Conservation (phyloP, 495 filamentous ascomycete species). For the Penicillium odoratum region DNA sequence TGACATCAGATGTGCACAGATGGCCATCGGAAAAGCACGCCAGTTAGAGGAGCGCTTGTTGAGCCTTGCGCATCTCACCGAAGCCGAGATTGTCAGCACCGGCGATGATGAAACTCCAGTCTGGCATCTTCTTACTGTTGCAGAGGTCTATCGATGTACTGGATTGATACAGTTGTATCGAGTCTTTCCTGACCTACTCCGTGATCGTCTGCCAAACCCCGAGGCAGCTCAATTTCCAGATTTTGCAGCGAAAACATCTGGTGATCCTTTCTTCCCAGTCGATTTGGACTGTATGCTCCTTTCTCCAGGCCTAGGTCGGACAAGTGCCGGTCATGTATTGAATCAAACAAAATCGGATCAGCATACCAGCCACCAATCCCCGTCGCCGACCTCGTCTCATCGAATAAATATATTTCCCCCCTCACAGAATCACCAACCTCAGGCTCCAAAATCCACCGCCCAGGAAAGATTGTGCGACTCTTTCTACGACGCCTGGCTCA, state of each 20-base stretch:
- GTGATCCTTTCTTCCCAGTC: conserved; percentile 32
- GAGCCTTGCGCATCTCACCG: conserved; percentile 46
- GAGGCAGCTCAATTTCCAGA: conserved; percentile 16
- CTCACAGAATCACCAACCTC: conserved; percentile 5
- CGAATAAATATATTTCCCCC: conserved; percentile 7
- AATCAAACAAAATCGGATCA: conserved; percentile 5
- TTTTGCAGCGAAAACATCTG: conserved; percentile 3
- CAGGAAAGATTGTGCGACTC: neutral
- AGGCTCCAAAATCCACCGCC: neutral
- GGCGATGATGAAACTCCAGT: conserved; percentile 58
- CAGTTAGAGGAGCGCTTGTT: conserved; percentile 54
- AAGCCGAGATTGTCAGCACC: conserved; percentile 51
- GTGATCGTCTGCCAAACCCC: conserved; percentile 37
- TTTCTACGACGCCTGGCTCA: conserved; percentile 48
- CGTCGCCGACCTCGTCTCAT: conserved; percentile 1
- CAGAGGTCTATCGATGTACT: conserved; percentile 56
- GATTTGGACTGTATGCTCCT: conserved; percentile 30
- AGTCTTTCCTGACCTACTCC: conserved; percentile 53
- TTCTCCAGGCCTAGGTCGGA: conserved; percentile 20
- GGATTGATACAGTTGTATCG: conserved; percentile 57
- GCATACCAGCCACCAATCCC: neutral
- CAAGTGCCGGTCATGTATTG: neutral
- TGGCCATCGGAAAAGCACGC: conserved; percentile 46
- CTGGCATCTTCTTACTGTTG: conserved; percentile 56
- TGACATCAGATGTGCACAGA: conserved; percentile 42